Evolutionary conservation across 2,329 filamentous ascomycete genomes (phyloP), one percentile per base, ranked within the genome.

Genomic region (Lecanicillium sp.): DNA sequence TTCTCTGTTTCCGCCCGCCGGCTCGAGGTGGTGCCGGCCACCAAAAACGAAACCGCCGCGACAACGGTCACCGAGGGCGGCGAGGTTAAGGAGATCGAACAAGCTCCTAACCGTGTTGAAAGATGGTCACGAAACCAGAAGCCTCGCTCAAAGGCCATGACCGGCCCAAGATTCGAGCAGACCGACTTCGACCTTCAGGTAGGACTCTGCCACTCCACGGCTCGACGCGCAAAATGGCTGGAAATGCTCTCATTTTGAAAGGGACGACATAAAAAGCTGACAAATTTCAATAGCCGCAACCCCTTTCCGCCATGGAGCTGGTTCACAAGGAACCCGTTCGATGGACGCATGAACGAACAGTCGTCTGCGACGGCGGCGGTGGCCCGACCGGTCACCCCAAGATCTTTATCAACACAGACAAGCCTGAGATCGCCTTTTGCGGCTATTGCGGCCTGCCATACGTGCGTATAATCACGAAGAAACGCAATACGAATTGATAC

Each of bases 381-480:
- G 92, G 90, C 33, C 83, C 89, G 22, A 69, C 85, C 40, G 92
- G 92, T 31, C 92, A 98, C 63, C 92, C 92, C 35, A 78, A 78
- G 56, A 83, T 98, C 65, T 98, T 88, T 62, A 98, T 98, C 76
- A 98, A 98, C 67, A 82, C 85, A 49, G 92, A 98, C 67, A 96
- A 95, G 73, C 85, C 92, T 31, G 81, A 96, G 70, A 95, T 98
- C 54, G 78, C 78, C 63, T 71, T 71, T 59, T 98, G 92, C 72
- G 82, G 75, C 56, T 98, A 98, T 70, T 98, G 92, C 60, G 92
- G 92, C 38, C 61, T 92, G 49, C 92, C 92, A 52, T 98, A 81
- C 60, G 92, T 96, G 75, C 59, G 89, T 40, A 14, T 15, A 4
- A 17, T 14, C 15, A 12, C 13, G 9, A 9, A 30, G 13, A n/a